Base-by-base conservation (phyloP, 352 stramenopile species). In the Paralagenidium karlingii region DNA sequence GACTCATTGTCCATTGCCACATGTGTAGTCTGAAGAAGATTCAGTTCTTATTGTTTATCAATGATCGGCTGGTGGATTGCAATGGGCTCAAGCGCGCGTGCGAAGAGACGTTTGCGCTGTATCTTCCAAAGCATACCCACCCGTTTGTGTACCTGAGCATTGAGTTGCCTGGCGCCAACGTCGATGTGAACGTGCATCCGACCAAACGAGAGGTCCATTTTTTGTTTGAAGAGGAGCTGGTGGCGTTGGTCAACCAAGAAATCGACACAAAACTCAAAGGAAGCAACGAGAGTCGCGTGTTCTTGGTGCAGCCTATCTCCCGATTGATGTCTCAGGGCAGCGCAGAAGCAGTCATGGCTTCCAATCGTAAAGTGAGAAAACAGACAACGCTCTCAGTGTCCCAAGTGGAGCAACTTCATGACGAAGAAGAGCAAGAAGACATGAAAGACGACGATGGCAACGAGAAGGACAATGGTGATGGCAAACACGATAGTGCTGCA, bases 131-230 rank as follows among this genome's bases (percentile, higher is more conserved):
- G 58, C 77, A 85, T 50, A 86, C 66, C 3, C 93, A 97, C 51
- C 92, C 94, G n/a, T 98, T 99, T 60, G 58, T 98, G 24, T 99
- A 98, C 66, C 57, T 99, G n/a, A 84, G 76, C n/a, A 61, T 99
- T 22, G 58, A 88, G 36, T 76, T 99, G 16, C 94, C 94, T 3
- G 63, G 83, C 6, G 57, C 67, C 19, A 88, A 97, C 48, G 63
- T 99, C 2, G 96, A 99, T 63, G 96, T 99, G 16, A 99, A 99
- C 55, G 91, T 99, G 2, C 96, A 99, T 57, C 96, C 96, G 11
- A 99, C 94, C 12, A 99, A 99, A 68, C 65, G 76, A 60, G 94
- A 99, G 51, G 94, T 99, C 0, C 79, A 96, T 31, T 96, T 98
- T 32, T 60, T 98, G 18, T 80, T 97, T 57, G 84, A 98, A 56